These are phyloP conservation scores for Pulveroboletus sp. DNA, from an alignment of 768 basidiomycete genomes.

Conservation along the genomic window DNA sequence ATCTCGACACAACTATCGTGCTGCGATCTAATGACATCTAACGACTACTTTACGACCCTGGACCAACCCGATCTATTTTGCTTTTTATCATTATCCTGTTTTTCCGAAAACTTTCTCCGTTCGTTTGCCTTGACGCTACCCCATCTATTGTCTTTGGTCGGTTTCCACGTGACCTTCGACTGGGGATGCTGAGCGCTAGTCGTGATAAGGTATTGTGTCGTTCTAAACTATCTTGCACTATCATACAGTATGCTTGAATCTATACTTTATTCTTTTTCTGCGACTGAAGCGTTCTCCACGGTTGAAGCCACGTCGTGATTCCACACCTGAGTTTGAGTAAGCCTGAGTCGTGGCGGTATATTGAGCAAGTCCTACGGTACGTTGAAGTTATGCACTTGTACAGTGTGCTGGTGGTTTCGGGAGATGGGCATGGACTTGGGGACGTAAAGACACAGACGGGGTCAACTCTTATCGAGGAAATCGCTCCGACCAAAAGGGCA, in stretches of 20 bases:
- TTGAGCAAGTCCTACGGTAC: no score
- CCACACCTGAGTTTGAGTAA: no score
- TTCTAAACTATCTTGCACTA: constrained; percentile 2
- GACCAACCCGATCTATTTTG: constrained; percentile 4
- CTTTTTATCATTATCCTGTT: constrained; percentile 28
- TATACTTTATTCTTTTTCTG: neutral
- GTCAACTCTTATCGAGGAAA: no score
- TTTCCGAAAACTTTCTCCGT: neutral
- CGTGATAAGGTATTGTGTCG: neutral
- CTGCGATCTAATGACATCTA: constrained; percentile 10
- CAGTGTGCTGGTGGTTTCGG: no score
- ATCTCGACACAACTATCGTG: neutral
- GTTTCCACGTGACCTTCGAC: neutral
- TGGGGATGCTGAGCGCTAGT: neutral
- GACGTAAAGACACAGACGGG: no score
- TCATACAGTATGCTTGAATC: constrained; percentile 22
- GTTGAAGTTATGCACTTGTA: no score
- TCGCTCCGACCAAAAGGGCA: no score
- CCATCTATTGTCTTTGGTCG: neutral
- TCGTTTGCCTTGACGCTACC: constrained; percentile 1
- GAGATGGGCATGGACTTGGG: no score
- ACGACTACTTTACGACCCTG: constrained; percentile 20
- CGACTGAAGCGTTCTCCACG: no score
- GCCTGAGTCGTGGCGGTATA: no score
- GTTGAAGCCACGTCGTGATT: no score